Evolutionary conservation across 768 basidiomycete species (phyloP), one percentile per base, ranked within the genome.

Genomic region (Tephrocybe sp.): DNA sequence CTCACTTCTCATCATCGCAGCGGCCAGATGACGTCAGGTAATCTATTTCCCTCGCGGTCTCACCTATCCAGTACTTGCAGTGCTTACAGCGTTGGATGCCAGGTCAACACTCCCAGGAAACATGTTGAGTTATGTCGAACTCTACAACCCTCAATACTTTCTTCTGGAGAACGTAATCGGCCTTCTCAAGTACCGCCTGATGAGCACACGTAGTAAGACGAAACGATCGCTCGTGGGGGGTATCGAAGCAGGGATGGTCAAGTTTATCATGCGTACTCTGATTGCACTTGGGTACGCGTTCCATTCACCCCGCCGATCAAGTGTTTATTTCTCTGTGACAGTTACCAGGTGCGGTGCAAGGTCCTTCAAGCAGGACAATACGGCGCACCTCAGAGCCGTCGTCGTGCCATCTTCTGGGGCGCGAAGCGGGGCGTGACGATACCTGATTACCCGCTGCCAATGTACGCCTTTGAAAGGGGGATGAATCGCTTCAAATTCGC

Each of bases 101-200:
- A 85, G 88, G 59, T 80, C 82, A 34, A 80, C 81, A 3, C 70
- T 90, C 34, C 74, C 84, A 0, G 81, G 79, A 62, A 86, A 84
- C 53, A 87, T 88, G 86, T 70, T 90, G 7, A 80, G 81, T 20
- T 85, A 78, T 52, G 82, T 83, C 12, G 88, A 90, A 59, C 72
- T 78, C 45, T 88, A 85, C 55, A 65, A 76, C 38, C 85, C 86
- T 0, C 64, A 67, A 20, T 88, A 80, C 54, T 78, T 90, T 51
- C 73, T 90, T 0, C 68, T 91, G 18, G 88, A 91, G 62, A 91
- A 91, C 65, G 88, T 91, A 2, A 62, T 63, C 9, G 88, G 89
- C 0, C 64, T 90, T 6, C 61, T 89, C 1, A 65, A 65, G 24
- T 76, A 80, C 64, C 73, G 68, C 0, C 71, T 87, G 7, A 67